Evolutionary conservation across 1,139 yeast genomes (phyloP).

Genomic region (Lodderomyces beijingensis): DNA sequence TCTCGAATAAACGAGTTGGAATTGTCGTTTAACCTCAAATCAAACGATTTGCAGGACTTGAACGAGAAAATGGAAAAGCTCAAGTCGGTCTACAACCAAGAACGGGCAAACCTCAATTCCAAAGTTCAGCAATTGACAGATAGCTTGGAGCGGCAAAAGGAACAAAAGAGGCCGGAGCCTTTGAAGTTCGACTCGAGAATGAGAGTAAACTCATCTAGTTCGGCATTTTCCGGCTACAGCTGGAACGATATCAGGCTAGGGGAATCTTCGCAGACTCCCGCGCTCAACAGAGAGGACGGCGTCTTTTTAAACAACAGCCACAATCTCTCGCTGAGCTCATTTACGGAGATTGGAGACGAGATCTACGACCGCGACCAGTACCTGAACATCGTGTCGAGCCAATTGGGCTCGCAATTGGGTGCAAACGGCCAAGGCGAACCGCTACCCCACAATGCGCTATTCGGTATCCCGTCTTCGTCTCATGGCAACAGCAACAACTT

Average conservation of each 20-base stretch:
- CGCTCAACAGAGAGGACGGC: slow-evolving; percentile 13
- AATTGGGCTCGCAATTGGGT: slow-evolving; percentile 1
- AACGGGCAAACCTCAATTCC: slow-evolving; percentile 24
- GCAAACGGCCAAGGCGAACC: no score
- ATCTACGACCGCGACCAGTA: slow-evolving; percentile 9
- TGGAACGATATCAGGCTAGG: slow-evolving; percentile 27
- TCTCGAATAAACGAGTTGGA: slow-evolving; percentile 18
- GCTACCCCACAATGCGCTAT: slow-evolving; percentile 2
- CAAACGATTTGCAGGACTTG: slow-evolving; percentile 22
- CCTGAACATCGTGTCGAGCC: slow-evolving; percentile 5
- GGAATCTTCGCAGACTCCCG: slow-evolving; percentile 34
- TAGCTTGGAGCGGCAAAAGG: slow-evolving; percentile 16
- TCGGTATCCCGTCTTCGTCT: slow-evolving; percentile 8
- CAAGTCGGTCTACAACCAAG: slow-evolving; percentile 27
- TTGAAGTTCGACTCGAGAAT: slow-evolving; percentile 8
- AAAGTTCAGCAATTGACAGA: slow-evolving; percentile 26
- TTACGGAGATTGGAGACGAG: slow-evolving; percentile 19
- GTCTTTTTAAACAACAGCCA: slow-evolving; percentile 14
- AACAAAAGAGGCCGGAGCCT: slow-evolving; percentile 10
- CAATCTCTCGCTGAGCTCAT: slow-evolving; percentile 16
- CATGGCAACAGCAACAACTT: slow-evolving; percentile 24
- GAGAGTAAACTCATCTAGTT: slow-evolving; percentile 8
- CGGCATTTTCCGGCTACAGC: slow-evolving; percentile 10
- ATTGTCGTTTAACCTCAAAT: slow-evolving; percentile 22
- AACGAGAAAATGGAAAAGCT: slow-evolving; percentile 29